phyloP scores from a whole-genome alignment of 768 basidiomycete genomes.

The Pulveroboletus sp. region DNA sequence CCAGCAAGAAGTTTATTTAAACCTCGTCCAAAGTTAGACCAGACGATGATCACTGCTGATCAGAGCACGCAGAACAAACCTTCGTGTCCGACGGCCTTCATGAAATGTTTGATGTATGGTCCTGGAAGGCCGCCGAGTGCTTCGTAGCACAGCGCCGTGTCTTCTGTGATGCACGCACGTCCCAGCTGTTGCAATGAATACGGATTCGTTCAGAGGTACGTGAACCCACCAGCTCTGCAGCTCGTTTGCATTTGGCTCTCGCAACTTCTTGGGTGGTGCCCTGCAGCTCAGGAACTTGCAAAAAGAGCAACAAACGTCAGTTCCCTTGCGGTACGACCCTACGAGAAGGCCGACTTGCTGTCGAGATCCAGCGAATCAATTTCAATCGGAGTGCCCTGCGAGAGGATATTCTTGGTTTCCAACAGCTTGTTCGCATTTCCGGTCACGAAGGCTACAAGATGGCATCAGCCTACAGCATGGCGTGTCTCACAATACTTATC shows the following conservation, averaged over 20 bases:
- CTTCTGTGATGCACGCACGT: constrained; percentile 73
- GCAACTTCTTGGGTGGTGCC: constrained; percentile 91
- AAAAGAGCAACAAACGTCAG: constrained; percentile 1
- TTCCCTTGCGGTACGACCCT: neutral
- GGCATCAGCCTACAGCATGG: constrained; percentile 6
- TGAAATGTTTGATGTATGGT: constrained; percentile 95
- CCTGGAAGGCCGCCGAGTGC: constrained; percentile 91
- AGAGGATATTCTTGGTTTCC: constrained; percentile 84
- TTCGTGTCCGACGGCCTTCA: constrained; percentile 77
- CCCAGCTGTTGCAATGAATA: constrained; percentile 33
- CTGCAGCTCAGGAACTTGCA: constrained; percentile 86
- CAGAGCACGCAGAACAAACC: constrained; percentile 39
- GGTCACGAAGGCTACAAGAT: constrained; percentile 77
- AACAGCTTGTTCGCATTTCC: constrained; percentile 90
- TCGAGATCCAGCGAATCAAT: constrained; percentile 78
- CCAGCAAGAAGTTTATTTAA: constrained; percentile 77
- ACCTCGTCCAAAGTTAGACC: constrained; percentile 34
- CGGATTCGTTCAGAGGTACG: neutral
- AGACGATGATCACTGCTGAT: neutral
- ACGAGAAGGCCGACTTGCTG: constrained; percentile 44
- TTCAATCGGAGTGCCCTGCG: constrained; percentile 58
- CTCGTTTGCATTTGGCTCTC: constrained; percentile 75
- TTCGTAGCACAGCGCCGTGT: constrained; percentile 89
- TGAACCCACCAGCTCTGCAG: constrained; percentile 68
- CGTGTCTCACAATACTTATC: neutral